Evolutionary conservation across 139 green algal species (phyloP).

Genomic region (Chlamydomonas eustigma): DNA sequence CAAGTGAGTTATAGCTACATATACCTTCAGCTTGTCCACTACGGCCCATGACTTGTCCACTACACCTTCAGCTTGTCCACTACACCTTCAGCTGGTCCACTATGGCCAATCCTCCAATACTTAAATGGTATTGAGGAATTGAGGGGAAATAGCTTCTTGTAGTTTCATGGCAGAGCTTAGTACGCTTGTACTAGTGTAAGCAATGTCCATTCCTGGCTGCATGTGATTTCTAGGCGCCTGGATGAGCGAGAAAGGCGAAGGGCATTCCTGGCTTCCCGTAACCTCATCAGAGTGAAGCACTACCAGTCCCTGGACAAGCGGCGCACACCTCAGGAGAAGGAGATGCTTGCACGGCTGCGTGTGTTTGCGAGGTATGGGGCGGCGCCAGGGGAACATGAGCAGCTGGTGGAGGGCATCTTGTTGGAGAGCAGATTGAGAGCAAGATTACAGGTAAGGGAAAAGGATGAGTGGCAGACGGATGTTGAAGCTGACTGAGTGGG

Average conservation of each 20-base stretch:
- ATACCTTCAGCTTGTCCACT: background rate
- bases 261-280: conserved; percentile 68
- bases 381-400: conserved; percentile 62
- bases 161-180: too few species aligned
- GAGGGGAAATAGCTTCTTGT: too few species aligned
- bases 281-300: conserved; percentile 41
- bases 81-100: too few species aligned
- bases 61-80: too few species aligned
- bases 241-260: conserved; percentile 64
- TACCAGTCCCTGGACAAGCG: conserved; percentile 56
- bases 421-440: conserved; percentile 58
- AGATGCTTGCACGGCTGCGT: conserved; percentile 63
- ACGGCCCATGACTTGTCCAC: too few species aligned
- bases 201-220: too few species aligned
- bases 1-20: conserved; percentile 38
- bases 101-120: too few species aligned
- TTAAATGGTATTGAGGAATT: too few species aligned
- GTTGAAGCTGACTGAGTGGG: too few species aligned
- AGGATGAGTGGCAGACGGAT: too few species aligned
- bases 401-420: conserved; percentile 74
- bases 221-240: conserved; percentile 40
- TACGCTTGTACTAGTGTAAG: too few species aligned
- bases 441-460: background rate
- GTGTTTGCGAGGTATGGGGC: conserved; percentile 75
- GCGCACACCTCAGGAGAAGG: conserved; percentile 58